Conservation (phyloP, 1,139 yeast species). For the Candida tropicalis region DNA sequence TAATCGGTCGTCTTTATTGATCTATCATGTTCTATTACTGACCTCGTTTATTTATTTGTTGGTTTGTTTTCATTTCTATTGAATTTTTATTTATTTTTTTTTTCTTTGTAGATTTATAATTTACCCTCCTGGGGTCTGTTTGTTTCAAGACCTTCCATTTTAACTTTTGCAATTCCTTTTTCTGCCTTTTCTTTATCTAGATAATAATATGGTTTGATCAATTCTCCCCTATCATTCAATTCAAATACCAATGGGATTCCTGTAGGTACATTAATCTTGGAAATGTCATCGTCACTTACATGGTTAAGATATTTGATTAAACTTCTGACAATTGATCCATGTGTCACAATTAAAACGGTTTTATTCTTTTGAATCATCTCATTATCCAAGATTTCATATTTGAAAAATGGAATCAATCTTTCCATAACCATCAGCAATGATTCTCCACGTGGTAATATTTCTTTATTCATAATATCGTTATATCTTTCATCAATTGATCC, state of each 20-base stretch:
- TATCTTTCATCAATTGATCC: conserved; percentile 52
- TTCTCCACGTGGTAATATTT: conserved; percentile 62
- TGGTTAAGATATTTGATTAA: conserved; percentile 59
- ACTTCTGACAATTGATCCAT: conserved; percentile 76
- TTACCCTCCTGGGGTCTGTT: conserved; percentile 4
- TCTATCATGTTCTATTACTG: too few species aligned
- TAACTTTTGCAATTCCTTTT: conserved; percentile 65
- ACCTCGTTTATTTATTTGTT: too few species aligned
- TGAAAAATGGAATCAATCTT: conserved; percentile 60
- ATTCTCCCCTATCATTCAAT: conserved; percentile 45
- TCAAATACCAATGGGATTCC: conserved; percentile 73
- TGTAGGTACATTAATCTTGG: conserved; percentile 71
- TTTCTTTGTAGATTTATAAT: not conserved
- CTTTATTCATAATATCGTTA: conserved; percentile 22
- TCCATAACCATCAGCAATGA: conserved; percentile 67
- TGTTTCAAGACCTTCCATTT: conserved; percentile 51
- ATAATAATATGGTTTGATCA: conserved; percentile 53
- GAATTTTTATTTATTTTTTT: not conserved
- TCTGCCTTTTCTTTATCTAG: conserved; percentile 72
- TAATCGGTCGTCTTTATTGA: too few species aligned
- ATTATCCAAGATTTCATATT: conserved; percentile 39
- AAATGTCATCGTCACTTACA: conserved; percentile 64
- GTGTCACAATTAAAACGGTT: conserved; percentile 66
- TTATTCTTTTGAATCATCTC: conserved; percentile 38
- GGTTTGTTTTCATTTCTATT: not conserved